Evolutionary conservation across 352 stramenopile species (phyloP), one percentile per base, ranked within the genome.

Genomic region (Globisporangium iwayamae): DNA sequence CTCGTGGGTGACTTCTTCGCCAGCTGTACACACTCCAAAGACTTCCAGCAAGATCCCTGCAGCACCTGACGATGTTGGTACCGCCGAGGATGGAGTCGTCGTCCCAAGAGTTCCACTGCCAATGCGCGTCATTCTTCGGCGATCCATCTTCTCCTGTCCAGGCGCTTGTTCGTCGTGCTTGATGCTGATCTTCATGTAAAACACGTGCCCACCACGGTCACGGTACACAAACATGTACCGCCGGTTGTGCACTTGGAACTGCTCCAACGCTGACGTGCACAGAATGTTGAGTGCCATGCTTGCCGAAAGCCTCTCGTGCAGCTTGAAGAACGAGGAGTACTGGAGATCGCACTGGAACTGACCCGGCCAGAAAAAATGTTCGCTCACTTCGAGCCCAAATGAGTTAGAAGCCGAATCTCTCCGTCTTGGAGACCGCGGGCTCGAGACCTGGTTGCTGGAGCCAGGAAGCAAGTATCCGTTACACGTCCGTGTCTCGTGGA

Each of bases 181-280:
- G 56, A 90, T 73, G 48, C 83, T 88, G 66, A 95, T 92, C 58
- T 91, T 91, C 73, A 96, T 93, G 66, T 96, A 96, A 71, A 95
- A 96, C 20, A 95, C 88, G 52, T 95, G 83, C 3, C 88, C 86
- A 22, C 85, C 81, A 4, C 85, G 83, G 67, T 96, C 86, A 16
- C 85, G 75, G 55, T 96, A 96, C 10, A 96, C 88, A 66, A 96
- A 96, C 32, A 93, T 83, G 36, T 96, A 82, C 2, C 83, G 82
- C 4, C 88, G 80, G 67, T 96, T 96, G 73, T 94, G 87, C 36
- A 96, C 88, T 78, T 96, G 85, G 53, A 96, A 96, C 57, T 93
- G 88, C 66, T 96, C 86, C 14, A 96, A 66, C 36, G 88, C 88
- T 60, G 87, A 91, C 16, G 85, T 92, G 32, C 83, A 94, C 14